Evolutionary conservation across 176 grass and related monocot genomes (phyloP).

Genomic region (Oropetium thomaeum): DNA sequence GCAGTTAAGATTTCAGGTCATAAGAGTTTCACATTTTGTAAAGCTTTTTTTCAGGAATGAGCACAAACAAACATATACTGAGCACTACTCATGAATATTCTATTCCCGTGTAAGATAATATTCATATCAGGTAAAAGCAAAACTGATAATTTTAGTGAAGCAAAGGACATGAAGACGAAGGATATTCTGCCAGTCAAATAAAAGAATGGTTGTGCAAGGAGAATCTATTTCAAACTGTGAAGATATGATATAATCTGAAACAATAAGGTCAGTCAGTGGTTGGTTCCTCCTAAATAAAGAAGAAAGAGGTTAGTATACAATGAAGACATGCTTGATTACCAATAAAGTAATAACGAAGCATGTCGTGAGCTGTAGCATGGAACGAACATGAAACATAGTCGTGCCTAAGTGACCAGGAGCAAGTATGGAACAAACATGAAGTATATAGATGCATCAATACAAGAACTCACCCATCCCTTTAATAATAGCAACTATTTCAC

Average conservation of each 20-base stretch:
- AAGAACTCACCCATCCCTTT: conserved; percentile 71
- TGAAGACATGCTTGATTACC: background rate
- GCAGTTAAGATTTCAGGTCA: conserved; percentile 8
- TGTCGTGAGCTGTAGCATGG: background rate
- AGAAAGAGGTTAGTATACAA: background rate
- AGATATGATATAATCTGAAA: background rate
- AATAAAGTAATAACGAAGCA: conserved; percentile 3
- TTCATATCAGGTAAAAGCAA: conserved; percentile 1
- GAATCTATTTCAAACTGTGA: background rate
- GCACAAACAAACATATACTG: background rate
- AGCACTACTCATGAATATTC: background rate
- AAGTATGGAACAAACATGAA: background rate
- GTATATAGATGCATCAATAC: background rate
- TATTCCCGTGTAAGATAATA: background rate
- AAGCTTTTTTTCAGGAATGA: background rate
- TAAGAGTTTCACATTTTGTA: background rate
- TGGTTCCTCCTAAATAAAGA: background rate
- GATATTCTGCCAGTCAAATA: background rate
- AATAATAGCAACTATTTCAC: conserved; percentile 74
- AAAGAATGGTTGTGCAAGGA: background rate
- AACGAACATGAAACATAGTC: background rate
- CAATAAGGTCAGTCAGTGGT: too few relatives aligned
- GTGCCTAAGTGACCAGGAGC: background rate
- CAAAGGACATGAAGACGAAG: background rate
- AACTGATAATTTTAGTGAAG: background rate